Conservation (phyloP, 1,284 basidiomycete species). For the Mycocalia duriaeana region DNA sequence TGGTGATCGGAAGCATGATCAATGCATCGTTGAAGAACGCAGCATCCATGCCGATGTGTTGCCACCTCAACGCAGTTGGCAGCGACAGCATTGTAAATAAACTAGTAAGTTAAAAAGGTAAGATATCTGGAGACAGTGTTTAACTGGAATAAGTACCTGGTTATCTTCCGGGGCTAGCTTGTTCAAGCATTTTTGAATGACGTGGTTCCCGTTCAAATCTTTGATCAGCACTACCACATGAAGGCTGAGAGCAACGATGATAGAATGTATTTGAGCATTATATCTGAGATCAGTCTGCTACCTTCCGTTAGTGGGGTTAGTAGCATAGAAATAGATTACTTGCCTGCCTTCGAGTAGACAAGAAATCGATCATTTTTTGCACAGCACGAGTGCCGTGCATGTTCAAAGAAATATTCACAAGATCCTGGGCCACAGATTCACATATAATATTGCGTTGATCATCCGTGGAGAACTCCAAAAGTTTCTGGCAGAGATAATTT, state of each 20-base stretch:
- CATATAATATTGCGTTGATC: slow-evolving; percentile 97
- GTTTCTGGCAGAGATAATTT: slow-evolving; percentile 98
- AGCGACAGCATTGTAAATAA: slow-evolving; percentile 99
- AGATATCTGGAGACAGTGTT: slow-evolving; percentile 7
- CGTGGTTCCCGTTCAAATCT: slow-evolving; percentile 99
- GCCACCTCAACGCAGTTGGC: slow-evolving; percentile 99
- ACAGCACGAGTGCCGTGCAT: slow-evolving; percentile 99
- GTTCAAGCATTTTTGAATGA: slow-evolving; percentile 99
- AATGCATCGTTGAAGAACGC: slow-evolving; percentile 96
- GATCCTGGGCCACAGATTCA: slow-evolving; percentile 94
- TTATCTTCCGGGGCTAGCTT: slow-evolving; percentile 97
- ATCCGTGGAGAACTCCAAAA: slow-evolving; percentile 95
- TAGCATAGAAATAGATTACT: slow-evolving; percentile 34
- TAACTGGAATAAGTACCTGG: slow-evolving; percentile 51
- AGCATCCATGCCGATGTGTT: slow-evolving; percentile 98
- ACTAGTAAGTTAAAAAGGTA: slow-evolving; percentile 43
- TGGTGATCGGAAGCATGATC: slow-evolving; percentile 97
- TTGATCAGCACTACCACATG: slow-evolving; percentile 99
- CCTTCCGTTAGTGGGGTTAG: slow-evolving; percentile 37
- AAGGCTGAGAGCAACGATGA: slow-evolving; percentile 93
- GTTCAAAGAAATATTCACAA: slow-evolving; percentile 97
- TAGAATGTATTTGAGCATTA: slow-evolving; percentile 90
- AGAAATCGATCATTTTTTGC: slow-evolving; percentile 99
- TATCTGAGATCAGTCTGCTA: slow-evolving; percentile 73
- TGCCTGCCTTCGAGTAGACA: slow-evolving; percentile 91